Conservation (phyloP, 2,329 filamentous ascomycete genomes). For the Remersonia thermophila region DNA sequence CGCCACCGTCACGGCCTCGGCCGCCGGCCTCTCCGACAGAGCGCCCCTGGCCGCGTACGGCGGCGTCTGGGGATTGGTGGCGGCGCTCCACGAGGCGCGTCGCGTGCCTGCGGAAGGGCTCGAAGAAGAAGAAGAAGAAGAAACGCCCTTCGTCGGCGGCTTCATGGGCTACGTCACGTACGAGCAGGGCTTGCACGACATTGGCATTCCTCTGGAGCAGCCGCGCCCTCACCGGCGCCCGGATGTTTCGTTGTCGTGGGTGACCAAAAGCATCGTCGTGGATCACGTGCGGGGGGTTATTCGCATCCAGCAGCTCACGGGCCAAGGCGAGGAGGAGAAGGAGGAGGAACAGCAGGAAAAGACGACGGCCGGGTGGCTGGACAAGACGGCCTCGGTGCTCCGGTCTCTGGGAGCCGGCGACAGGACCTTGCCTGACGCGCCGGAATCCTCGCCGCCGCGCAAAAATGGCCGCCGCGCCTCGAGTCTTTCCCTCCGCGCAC, state of each 20-base stretch:
- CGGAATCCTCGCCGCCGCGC: constrained; percentile 2
- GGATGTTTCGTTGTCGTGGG: constrained; percentile 65
- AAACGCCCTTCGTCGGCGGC: constrained; percentile 66
- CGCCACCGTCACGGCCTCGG: constrained; percentile 20
- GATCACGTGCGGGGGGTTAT: constrained; percentile 53
- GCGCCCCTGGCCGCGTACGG: constrained; percentile 19
- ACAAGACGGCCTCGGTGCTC: constrained; percentile 22
- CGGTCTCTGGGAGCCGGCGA: constrained; percentile 4
- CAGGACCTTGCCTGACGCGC: no score
- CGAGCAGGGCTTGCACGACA: constrained; percentile 60
- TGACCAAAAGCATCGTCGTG: constrained; percentile 64
- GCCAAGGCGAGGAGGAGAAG: constrained; percentile 22
- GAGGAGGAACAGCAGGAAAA: no score
- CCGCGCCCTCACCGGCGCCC: constrained; percentile 35
- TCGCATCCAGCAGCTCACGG: constrained; percentile 53
- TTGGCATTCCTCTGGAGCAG: constrained; percentile 31
- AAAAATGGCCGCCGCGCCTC: no score
- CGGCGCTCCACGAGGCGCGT: constrained; percentile 30
- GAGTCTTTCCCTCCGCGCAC: no score
- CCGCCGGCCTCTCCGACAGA: constrained; percentile 17
- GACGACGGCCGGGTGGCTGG: constrained; percentile 30
- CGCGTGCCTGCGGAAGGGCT: constrained; percentile 15
- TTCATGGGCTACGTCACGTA: constrained; percentile 79
- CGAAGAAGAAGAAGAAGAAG: no score
- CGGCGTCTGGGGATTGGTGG: constrained; percentile 39